These are phyloP conservation scores for Trichoderma koningii DNA, from an alignment of 2,329 filamentous ascomycete species.

Conservation along the genomic window DNA sequence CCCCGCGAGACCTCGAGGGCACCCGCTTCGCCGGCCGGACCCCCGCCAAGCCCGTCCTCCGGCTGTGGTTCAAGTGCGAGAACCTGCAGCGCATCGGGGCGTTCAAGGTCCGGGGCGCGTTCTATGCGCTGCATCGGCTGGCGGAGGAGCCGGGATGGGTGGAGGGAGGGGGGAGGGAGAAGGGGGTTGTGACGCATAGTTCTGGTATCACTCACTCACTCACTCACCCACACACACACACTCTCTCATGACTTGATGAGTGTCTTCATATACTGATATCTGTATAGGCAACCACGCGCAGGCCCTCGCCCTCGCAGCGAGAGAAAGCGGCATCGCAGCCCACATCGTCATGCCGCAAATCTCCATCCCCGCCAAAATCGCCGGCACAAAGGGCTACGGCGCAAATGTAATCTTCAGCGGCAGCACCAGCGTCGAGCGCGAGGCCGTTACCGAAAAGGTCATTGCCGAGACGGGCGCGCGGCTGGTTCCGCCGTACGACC, in stretches of 20 bases:
- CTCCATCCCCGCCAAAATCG: conserved; percentile 81
- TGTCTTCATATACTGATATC: too few species aligned
- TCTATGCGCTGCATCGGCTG: conserved; percentile 76
- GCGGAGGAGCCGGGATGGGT: conserved; percentile 63
- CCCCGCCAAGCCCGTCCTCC: conserved; percentile 66
- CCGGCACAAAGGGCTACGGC: conserved; percentile 76
- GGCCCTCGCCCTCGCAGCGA: conserved; percentile 83
- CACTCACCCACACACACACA: too few species aligned
- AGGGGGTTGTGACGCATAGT: conserved; percentile 86
- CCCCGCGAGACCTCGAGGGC: conserved; percentile 60
- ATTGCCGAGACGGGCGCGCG: conserved; percentile 72
- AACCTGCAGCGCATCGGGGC: conserved; percentile 88
- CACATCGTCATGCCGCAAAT: conserved; percentile 94
- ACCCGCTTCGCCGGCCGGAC: conserved; percentile 58
- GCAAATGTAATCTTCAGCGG: conserved; percentile 80
- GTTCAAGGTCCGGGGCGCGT: conserved; percentile 90
- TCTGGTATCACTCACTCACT: conserved; percentile 58
- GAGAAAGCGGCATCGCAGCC: conserved; percentile 70
- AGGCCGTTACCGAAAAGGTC: conserved; percentile 72
- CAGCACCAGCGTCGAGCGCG: conserved; percentile 76
- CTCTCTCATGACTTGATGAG: too few species aligned
- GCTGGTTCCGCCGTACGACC: conserved; percentile 87
- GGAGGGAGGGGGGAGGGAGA: conserved; percentile 58
- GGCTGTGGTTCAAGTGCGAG: conserved; percentile 93
- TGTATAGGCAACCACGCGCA: conserved; percentile 85